Evolutionary conservation across 1,284 basidiomycete genomes (phyloP), one percentile per base, ranked within the genome.

Genomic region (Paramarasmius palmivorus): DNA sequence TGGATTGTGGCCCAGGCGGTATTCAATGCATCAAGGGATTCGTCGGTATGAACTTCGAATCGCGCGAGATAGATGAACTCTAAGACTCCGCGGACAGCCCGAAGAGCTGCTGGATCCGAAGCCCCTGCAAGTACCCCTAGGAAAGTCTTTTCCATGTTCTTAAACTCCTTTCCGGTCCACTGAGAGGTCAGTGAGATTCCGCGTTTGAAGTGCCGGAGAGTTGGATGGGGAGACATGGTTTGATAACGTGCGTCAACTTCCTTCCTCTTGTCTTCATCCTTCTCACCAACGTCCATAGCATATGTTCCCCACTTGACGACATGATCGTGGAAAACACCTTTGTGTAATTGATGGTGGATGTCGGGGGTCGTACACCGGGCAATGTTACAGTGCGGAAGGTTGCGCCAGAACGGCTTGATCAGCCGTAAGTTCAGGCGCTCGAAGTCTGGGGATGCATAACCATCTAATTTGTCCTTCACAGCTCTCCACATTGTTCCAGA

Each of bases 261-360:
- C n/a, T n/a, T n/a, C n/a, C n/a, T n/a, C n/a, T n/a, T n/a, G n/a
- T n/a, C n/a, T n/a, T n/a, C n/a, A n/a, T n/a, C n/a, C 38, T 36
- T 23, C 36, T 44, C 17, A n/a, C 49, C 50, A 25, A 40, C 32
- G 35, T 53, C 38, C 12, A 17, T 20, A 12, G 39, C 49, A 37
- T 47, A 55, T n/a, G n/a, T n/a, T n/a, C n/a, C n/a, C 57, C 52
- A 57, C 25, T 48, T 55, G 10, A 56, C 53, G 19, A 58, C 45
- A 52, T 63, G 63, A 41, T 61, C 57, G 44, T 65, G 65, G 57
- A 68, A 67, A 20, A 68, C 59, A 15, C 67, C 68, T 45, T 71
- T 68, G 54, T 70, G 63, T 1, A 69, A 56, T 46, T 69, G 66
- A 49, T 70, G 68, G 2, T 69, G 58, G 23, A 69, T 52, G 45